Percentiles rank a stretch among this genome's conserved stretches.
phyloP scores from a whole-genome alignment of 345 rosid species.

The Brassica cretica region DNA sequence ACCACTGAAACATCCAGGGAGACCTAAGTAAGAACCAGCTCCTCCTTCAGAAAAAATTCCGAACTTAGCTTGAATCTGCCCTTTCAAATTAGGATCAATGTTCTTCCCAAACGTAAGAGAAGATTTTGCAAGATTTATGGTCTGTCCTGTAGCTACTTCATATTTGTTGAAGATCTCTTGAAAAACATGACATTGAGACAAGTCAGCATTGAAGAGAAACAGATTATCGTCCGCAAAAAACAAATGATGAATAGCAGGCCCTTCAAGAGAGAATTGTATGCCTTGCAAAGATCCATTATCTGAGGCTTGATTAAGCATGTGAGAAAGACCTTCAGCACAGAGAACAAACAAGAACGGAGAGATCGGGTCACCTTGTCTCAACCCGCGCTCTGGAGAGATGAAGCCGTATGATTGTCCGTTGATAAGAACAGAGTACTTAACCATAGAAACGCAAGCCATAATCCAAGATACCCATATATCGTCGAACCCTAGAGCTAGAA shows the following conservation, averaged over 20 bases:
- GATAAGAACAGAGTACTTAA: background rate
- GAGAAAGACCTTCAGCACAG: background rate
- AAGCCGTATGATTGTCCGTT: background rate
- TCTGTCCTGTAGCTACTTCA: too few relatives aligned
- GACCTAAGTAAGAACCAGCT: too few relatives aligned
- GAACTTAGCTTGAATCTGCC: too few relatives aligned
- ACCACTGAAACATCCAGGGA: too few relatives aligned
- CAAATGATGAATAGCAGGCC: background rate
- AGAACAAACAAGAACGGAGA: background rate
- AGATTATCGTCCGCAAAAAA: background rate
- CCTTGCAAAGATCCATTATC: background rate
- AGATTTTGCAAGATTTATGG: too few relatives aligned
- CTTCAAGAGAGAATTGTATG: background rate
- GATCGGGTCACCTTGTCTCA: background rate
- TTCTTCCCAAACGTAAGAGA: too few relatives aligned
- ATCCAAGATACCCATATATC: background rate
- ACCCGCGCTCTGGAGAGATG: background rate
- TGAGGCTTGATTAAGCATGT: background rate
- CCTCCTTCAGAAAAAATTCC: too few relatives aligned
- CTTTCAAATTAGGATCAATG: too few relatives aligned
- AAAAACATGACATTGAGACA: background rate
- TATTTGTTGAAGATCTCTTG: too few relatives aligned
- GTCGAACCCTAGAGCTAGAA: background rate
- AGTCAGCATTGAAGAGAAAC: background rate
- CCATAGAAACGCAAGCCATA: background rate